Conservation (phyloP, 1,139 yeast species). For the Debaryomyces robertsiae region DNA sequence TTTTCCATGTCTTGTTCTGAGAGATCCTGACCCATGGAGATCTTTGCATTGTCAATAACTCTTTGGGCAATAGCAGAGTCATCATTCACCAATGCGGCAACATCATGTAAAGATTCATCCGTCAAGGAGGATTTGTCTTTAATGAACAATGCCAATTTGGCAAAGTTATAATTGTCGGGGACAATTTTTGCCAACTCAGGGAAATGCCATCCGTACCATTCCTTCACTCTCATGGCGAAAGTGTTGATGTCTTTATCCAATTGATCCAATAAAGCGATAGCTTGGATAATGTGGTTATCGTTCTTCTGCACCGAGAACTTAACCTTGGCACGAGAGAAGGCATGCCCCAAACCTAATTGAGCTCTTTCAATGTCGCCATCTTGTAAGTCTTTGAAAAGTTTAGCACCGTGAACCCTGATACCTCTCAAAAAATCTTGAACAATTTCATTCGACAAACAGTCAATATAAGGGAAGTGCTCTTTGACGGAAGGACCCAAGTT, state of each 20-base stretch:
- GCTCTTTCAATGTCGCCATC: slow-evolving; percentile 97
- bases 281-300: slow-evolving; percentile 98
- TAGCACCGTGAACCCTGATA: slow-evolving; percentile 85
- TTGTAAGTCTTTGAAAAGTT: slow-evolving; percentile 87
- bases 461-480: slow-evolving; percentile 84
- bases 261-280: slow-evolving; percentile 95
- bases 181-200: slow-evolving; percentile 98
- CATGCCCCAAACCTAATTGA: slow-evolving; percentile 98
- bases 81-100: slow-evolving; percentile 86
- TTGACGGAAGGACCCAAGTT: slow-evolving; percentile 96
- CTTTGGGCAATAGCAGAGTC: slow-evolving; percentile 94
- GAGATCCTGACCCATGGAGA: slow-evolving; percentile 98
- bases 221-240: slow-evolving; percentile 96
- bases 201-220: slow-evolving; percentile 99
- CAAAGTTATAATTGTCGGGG: slow-evolving; percentile 87
- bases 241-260: slow-evolving; percentile 97
- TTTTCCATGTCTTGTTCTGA: slow-evolving; percentile 85
- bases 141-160: slow-evolving; percentile 78
- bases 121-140: slow-evolving; percentile 83
- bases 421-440: slow-evolving; percentile 97
- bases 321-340: slow-evolving; percentile 97
- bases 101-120: slow-evolving; percentile 84
- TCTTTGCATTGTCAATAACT: slow-evolving; percentile 85
- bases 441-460: slow-evolving; percentile 86
- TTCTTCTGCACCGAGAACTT: slow-evolving; percentile 98